Evolutionary conservation across 108 stramenopile species (phyloP).

Genomic region (Fragilariopsis cylindrus): DNA sequence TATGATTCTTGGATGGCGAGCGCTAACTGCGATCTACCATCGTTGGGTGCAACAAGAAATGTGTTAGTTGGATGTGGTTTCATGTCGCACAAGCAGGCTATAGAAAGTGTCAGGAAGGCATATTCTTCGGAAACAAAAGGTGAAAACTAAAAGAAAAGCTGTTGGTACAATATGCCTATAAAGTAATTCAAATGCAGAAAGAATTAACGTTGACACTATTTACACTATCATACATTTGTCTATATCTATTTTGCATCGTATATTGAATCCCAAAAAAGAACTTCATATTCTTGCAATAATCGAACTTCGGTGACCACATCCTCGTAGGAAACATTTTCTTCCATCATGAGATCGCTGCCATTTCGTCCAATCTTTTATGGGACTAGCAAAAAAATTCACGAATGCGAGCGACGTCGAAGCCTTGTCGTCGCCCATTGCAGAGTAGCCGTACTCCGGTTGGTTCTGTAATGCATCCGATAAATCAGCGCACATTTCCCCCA

Average conservation of each 20-base stretch:
- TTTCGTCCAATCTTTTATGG: conserved; percentile 40
- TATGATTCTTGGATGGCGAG: conserved; percentile 38
- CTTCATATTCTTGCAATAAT: conserved; percentile 48
- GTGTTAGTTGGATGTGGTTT: conserved; percentile 42
- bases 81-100: conserved; percentile 41
- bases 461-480: conserved; percentile 16
- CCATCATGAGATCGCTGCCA: conserved; percentile 39
- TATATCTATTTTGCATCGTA: conserved; percentile 16
- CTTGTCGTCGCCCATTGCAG: conserved; percentile 22
- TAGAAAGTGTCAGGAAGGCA: conserved; percentile 36
- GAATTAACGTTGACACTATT: background rate
- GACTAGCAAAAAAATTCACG: conserved; percentile 41
- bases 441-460: conserved; percentile 21
- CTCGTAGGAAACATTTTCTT: conserved; percentile 29
- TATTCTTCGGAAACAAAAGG: background rate
- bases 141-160: background rate
- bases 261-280: conserved; percentile 34
- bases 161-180: no score
- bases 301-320: conserved; percentile 46
- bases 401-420: conserved; percentile 23
- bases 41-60: conserved; percentile 36
- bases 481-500: conserved; percentile 39
- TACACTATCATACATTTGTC: background rate
- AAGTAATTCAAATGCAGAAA: no score
- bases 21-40: conserved; percentile 16